These are phyloP conservation scores for Albifimbria verrucaria DNA, from an alignment of 2,329 filamentous ascomycete genomes.

Conservation along the genomic window DNA sequence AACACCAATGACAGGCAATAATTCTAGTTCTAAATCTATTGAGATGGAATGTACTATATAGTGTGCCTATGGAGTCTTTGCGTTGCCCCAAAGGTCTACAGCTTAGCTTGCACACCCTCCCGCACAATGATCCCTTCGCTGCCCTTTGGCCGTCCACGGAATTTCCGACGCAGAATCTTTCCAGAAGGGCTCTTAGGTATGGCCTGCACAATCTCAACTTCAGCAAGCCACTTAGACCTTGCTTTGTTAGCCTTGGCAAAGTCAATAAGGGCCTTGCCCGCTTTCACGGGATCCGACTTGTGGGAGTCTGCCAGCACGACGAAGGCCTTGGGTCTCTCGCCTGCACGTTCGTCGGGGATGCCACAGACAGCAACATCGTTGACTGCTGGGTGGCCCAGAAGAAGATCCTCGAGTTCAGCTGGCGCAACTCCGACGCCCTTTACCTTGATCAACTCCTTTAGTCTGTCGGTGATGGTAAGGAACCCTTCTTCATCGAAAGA, in stretches of 20 bases:
- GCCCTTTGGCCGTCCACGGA: slow-evolving; percentile 23
- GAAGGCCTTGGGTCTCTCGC: slow-evolving; percentile 50
- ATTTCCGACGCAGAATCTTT: slow-evolving; percentile 36
- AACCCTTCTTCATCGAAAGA: slow-evolving; percentile 56
- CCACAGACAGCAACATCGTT: slow-evolving; percentile 65
- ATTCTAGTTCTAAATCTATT: too few species aligned
- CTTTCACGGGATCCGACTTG: neutral
- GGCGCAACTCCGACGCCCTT: slow-evolving; percentile 75
- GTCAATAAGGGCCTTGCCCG: neutral
- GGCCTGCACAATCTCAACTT: slow-evolving; percentile 60
- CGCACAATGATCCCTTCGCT: too few species aligned
- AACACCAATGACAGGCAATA: too few species aligned
- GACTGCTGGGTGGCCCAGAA: slow-evolving; percentile 67
- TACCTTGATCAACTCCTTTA: slow-evolving; percentile 61
- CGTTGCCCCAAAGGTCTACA: too few species aligned
- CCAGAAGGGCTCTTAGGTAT: slow-evolving; percentile 63
- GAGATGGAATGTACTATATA: too few species aligned
- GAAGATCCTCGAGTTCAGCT: slow-evolving; percentile 70
- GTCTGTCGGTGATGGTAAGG: slow-evolving; percentile 67
- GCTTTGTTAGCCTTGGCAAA: slow-evolving; percentile 45
- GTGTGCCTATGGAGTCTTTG: too few species aligned
- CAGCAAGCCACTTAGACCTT: slow-evolving; percentile 61
- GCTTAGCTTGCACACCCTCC: too few species aligned
- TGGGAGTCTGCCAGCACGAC: slow-evolving; percentile 31
- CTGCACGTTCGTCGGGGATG: slow-evolving; percentile 24